Base-by-base conservation (phyloP, 345 rosid species). In the Eucalyptus globulus region DNA sequence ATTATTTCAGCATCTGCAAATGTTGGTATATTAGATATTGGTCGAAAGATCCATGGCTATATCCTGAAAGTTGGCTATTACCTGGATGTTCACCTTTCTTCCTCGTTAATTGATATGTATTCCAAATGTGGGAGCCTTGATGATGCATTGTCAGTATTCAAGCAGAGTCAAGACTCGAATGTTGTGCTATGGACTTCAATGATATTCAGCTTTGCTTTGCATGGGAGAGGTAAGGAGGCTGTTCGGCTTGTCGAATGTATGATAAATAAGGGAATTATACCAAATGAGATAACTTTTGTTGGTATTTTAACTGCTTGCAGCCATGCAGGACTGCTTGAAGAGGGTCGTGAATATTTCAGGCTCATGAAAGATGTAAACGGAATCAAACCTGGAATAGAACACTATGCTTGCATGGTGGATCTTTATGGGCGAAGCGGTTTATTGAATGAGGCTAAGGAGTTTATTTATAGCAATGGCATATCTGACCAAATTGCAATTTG, bases 331-430 rank as follows among this genome's bases (percentile, higher is more conserved):
- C 89, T 93, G 92, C 88, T 93, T 49, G 89, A 91, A 89, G 95
- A 92, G 88, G 96, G 95, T 11, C 53, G 89, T 56, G 88, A 90
- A 88, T 92, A 93, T 89, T 95, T 94, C 83, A 60, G 72, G 88
- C 87, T 92, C 89, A 93, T 95, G 96, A 92, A 92, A 89, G 90
- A 91, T 86, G 91, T 87, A 80, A 89, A 91, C 62, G 89, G 92
- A 65, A 92, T 95, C 88, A 89, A 88, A 86, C 96, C 95, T 24
- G 80, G 80, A n/a, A 80, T 92, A 72, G 95, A 95, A 80, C 96
- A 95, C 88, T 94, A 92, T 88, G 90, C 92, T 43, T 93, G 94
- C 85, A 95, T 95, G 96, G 95, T 93, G 69, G 95, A 94, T 89
- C 92, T 95, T 43, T 94, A 90, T 90, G 94, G 96, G 51, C 94